These are phyloP conservation scores for Entophlyctis luteolus DNA, from an alignment of 192 early-diverging fungal species.

Conservation along the genomic window DNA sequence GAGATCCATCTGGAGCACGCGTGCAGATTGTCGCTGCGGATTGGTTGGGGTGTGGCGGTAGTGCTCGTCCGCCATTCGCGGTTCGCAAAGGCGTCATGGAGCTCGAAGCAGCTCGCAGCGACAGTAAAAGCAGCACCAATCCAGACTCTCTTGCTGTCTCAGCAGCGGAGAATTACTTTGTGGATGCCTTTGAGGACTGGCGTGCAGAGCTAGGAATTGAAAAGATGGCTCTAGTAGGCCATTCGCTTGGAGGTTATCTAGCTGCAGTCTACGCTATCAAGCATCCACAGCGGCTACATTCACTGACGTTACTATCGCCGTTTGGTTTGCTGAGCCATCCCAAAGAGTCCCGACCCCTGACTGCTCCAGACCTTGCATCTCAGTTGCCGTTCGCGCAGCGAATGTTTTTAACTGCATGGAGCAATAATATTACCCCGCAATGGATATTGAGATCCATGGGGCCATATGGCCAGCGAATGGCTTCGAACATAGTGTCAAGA, in stretches of 20 bases:
- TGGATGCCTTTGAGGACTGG: conserved; percentile 88
- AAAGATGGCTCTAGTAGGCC: conserved; percentile 73
- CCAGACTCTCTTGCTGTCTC: conserved; percentile 32
- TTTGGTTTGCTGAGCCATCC: conserved; percentile 10
- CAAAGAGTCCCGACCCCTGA: not conserved
- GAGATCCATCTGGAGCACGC: not conserved
- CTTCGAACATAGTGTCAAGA: conserved; percentile 5
- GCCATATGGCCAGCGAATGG: conserved; percentile 2
- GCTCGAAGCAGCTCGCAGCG: conserved; percentile 5
- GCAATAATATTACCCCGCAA: conserved; percentile 20
- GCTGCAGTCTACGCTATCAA: conserved; percentile 78
- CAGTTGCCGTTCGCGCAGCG: conserved; percentile 19
- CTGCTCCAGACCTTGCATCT: not conserved
- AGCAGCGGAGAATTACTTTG: conserved; percentile 75
- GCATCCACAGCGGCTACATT: conserved; percentile 80
- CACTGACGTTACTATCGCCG: conserved; percentile 83
- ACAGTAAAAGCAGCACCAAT: no score
- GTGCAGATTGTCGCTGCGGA: conserved; percentile 70
- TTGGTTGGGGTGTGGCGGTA: conserved; percentile 95
- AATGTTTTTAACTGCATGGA: conserved; percentile 17
- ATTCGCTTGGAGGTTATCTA: conserved; percentile 87
- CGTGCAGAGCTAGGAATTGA: conserved; percentile 71
- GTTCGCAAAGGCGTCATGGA: conserved; percentile 3
- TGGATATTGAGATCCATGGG: conserved; percentile 15
- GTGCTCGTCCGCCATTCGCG: conserved; percentile 69